Evolutionary conservation across 495 filamentous ascomycete genomes (phyloP).

Genomic region (Amniculicola lignicola): DNA sequence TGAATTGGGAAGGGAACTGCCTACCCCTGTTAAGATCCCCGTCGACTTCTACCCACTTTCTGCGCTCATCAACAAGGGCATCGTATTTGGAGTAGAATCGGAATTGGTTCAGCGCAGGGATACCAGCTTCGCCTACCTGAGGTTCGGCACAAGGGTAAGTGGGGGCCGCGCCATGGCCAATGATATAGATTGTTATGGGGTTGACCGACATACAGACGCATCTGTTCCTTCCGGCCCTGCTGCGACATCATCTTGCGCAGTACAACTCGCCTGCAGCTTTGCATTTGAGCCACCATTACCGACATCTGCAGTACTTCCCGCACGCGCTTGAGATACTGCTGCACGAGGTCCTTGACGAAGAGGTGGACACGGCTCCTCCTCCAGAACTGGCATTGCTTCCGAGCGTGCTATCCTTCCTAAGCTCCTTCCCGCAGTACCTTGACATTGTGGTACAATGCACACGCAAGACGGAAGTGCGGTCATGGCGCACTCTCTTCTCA

Average conservation of each 20-base stretch:
- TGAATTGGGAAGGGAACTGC: conserved; percentile 59
- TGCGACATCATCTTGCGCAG: conserved; percentile 69
- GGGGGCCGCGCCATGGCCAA: too few relatives aligned
- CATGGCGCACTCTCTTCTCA: conserved; percentile 89
- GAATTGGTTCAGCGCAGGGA: conserved; percentile 90
- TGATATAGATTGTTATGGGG: too few relatives aligned
- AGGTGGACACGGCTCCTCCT: conserved; percentile 67
- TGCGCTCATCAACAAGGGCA: conserved; percentile 74
- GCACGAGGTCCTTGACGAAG: conserved; percentile 90
- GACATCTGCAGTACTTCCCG: conserved; percentile 80
- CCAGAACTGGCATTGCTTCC: conserved; percentile 71
- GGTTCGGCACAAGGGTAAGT: conserved; percentile 46
- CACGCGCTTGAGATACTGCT: conserved; percentile 91
- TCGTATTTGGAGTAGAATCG: conserved; percentile 85
- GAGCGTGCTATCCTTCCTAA: conserved; percentile 81
- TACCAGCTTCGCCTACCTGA: conserved; percentile 79
- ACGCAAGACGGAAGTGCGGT: conserved; percentile 91
- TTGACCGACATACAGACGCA: conserved; percentile 38
- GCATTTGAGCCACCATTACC: conserved; percentile 74
- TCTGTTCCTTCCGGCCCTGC: conserved; percentile 82
- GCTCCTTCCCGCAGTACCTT: conserved; percentile 82
- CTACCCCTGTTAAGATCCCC: conserved; percentile 60
- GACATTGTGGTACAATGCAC: conserved; percentile 97
- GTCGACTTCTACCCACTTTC: conserved; percentile 95
- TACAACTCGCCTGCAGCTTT: conserved; percentile 72